phyloP scores from a whole-genome alignment of 2,329 filamentous ascomycete genomes.

The Hypomyces perniciosus region DNA sequence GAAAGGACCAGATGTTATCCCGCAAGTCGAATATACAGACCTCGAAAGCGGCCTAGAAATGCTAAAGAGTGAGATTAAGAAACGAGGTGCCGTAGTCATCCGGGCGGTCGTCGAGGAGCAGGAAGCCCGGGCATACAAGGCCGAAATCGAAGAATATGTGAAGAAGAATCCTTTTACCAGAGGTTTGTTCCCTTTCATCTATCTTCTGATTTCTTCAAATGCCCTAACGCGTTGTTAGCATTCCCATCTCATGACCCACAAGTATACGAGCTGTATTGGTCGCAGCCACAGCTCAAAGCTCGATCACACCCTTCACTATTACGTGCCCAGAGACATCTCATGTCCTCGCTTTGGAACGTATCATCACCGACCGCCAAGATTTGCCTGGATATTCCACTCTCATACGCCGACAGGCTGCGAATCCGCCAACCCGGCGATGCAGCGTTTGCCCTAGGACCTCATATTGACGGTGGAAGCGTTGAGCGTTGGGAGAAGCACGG shows the following conservation, averaged over 20 bases:
- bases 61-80: constrained; percentile 46
- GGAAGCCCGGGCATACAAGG: constrained; percentile 60
- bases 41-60: constrained; percentile 34
- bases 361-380: constrained; percentile 43
- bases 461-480: constrained; percentile 67
- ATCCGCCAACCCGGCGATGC: constrained; percentile 67
- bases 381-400: constrained; percentile 48
- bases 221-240: constrained; percentile 31
- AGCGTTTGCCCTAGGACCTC: constrained; percentile 65
- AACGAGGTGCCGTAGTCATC: constrained; percentile 59
- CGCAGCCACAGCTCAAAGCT: constrained; percentile 59
- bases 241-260: constrained; percentile 61
- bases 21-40: constrained; percentile 43
- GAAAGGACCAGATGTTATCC: constrained; percentile 44
- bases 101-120: constrained; percentile 57
- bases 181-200: constrained; percentile 29
- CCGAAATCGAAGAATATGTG: constrained; percentile 59
- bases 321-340: constrained; percentile 53
- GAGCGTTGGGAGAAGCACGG: constrained; percentile 69
- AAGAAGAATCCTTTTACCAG: constrained; percentile 54
- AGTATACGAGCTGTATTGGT: constrained; percentile 74
- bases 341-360: constrained; percentile 54
- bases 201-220: background rate
- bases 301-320: constrained; percentile 62
- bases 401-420: constrained; percentile 66